phyloP scores from a whole-genome alignment of 2,329 filamentous ascomycete genomes.

The Penicillium sp. region DNA sequence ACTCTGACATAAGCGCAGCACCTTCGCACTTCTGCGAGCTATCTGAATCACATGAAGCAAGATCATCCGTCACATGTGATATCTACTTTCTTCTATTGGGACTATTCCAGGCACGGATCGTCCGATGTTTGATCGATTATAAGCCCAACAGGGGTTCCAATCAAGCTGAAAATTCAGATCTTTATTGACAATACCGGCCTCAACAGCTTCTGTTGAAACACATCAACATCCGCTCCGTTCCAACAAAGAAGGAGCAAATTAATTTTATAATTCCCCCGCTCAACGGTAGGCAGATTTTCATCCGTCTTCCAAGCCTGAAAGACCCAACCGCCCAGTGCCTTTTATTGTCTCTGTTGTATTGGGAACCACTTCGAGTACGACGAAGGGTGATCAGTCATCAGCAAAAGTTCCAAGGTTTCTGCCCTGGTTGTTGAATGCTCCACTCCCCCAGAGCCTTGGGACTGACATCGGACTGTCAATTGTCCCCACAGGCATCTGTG shows the following conservation, averaged over 20 bases:
- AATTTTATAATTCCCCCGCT: background rate
- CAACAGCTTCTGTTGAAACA: background rate
- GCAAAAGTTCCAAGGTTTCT: background rate
- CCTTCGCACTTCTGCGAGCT: too few species aligned
- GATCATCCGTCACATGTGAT: too few species aligned
- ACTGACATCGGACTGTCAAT: background rate
- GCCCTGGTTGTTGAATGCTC: conserved; percentile 1
- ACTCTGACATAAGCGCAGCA: too few species aligned
- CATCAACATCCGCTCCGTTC: background rate
- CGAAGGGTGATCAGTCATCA: background rate
- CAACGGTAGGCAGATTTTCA: background rate
- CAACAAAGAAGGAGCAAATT: background rate
- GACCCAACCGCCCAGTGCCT: background rate
- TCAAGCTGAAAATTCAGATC: background rate
- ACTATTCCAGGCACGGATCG: too few species aligned
- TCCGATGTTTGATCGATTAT: too few species aligned
- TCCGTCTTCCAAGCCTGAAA: background rate
- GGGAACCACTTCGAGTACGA: background rate
- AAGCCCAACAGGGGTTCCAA: background rate
- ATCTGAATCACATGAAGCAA: too few species aligned
- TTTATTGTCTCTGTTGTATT: background rate
- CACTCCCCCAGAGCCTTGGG: conserved; percentile 6
- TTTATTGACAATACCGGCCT: background rate
- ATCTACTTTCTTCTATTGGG: too few species aligned
- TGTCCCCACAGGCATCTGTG: conserved; percentile 1